Base-by-base conservation (phyloP, 108 stramenopile species). In the Epipyxis sp. region DNA sequence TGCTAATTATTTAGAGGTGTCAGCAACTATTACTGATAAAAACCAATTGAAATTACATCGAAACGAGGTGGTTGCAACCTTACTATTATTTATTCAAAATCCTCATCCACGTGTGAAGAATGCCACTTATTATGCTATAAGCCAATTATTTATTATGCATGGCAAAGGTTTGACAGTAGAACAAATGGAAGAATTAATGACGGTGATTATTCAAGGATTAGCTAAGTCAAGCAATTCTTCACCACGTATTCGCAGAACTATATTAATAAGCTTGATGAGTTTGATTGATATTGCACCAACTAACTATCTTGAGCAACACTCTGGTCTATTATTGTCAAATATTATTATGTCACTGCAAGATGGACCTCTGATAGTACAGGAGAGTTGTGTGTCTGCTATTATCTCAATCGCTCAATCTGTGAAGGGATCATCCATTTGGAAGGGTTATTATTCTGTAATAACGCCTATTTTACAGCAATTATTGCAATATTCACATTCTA, bases 121-220 rank as follows among this genome's bases (percentile, higher is more conserved):
- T 65, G 61, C 61, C 25, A 32, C 61, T 35, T 65, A 35, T 37
- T 35, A 65, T 65, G 61, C 61, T 10, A 10, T 65, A 37, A 32
- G 30, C 20, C 35, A 29, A 37, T 65, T 35, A 32, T 6, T 65
- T 29, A 29, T 65, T 29, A 6, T 32, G 20, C 61, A 65, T 65
- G 54, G 54, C 25, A 20, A 16, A 25, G 54, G 20, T 16, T 57
- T 57, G 54, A 57, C 16, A 57, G 25, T 35, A 25, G 61, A 65
- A 10, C 6, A 65, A 32, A 37, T 65, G 61, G 6, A 65, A 32
- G 34, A 37, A 35, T 6, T 65, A 37, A 6, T 25, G 20, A 10
- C 3, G 3, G 10, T 13, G 25, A 65, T 65, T 65, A 6, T 65
- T 10, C 27, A 37, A 35, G 6, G 6, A 65, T 65, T 65, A 37